Conservation (phyloP, 2,329 filamentous ascomycete genomes). For the Epichloe sp. region DNA sequence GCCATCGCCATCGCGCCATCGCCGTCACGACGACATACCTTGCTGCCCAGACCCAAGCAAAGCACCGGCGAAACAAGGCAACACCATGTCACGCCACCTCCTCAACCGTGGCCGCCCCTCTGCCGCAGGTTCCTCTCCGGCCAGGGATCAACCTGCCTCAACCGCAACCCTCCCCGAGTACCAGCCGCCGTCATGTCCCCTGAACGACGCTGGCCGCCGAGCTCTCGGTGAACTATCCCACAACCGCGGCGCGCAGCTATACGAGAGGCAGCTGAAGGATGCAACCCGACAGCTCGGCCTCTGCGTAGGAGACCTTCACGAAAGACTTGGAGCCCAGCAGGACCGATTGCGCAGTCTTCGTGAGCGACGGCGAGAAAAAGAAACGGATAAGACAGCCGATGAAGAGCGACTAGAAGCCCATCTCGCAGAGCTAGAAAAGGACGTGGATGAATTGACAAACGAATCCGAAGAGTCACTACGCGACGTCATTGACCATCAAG, state of each 20-base stretch:
- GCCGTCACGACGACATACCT: neutral
- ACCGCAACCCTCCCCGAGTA: constrained; percentile 32
- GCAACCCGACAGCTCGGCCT: constrained; percentile 30
- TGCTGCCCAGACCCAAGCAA: neutral
- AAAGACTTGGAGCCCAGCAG: constrained; percentile 26
- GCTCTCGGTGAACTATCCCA: constrained; percentile 30
- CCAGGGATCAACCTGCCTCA: neutral
- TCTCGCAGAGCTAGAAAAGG: constrained; percentile 23
- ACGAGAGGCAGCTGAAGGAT: constrained; percentile 33
- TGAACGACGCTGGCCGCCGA: constrained; percentile 25
- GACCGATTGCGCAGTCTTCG: constrained; percentile 18
- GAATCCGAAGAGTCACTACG: constrained; percentile 34
- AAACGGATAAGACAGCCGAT: constrained; percentile 21
- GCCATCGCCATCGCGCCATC: constrained; percentile 1
- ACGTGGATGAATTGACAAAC: constrained; percentile 29
- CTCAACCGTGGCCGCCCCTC: constrained; percentile 14
- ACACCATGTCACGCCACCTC: constrained; percentile 21
- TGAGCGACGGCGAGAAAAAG: constrained; percentile 25
- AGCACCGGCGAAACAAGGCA: neutral
- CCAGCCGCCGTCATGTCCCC: constrained; percentile 33
- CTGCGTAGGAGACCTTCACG: constrained; percentile 36
- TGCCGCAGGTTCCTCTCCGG: constrained; percentile 4
- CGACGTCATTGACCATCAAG: constrained; percentile 34
- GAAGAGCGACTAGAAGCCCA: constrained; percentile 27
- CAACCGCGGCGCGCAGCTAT: constrained; percentile 26